Evolutionary conservation across 257 asterid genomes (phyloP).

Genomic region (Solanum dulcamara): DNA sequence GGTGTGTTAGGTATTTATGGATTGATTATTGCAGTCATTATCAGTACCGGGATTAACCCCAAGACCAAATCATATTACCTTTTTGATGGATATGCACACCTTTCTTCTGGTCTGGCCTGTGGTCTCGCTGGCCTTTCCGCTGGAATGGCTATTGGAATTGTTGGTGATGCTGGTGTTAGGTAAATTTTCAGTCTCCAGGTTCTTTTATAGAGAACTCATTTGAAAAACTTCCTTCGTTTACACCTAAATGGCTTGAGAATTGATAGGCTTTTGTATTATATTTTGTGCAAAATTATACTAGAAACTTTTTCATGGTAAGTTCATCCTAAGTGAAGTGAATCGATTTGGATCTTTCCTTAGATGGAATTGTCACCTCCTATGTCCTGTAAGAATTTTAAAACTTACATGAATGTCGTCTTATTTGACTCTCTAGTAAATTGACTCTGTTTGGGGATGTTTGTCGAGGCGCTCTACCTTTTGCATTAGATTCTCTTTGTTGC

Average conservation of each 20-base stretch:
- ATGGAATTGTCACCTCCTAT: neutral
- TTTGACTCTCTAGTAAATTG: neutral
- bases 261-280: neutral
- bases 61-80: neutral
- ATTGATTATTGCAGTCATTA: neutral
- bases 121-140: constrained; percentile 29
- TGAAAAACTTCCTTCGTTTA: neutral
- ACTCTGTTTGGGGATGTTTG: neutral
- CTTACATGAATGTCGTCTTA: neutral
- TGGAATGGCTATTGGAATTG: constrained; percentile 30
- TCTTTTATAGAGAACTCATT: neutral
- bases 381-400: neutral
- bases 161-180: constrained; percentile 16
- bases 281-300: neutral
- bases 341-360: neutral
- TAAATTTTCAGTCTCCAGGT: neutral
- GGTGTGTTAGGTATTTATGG: constrained; percentile 27
- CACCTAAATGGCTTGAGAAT: neutral
- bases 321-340: neutral
- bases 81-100: neutral
- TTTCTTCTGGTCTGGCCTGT: neutral
- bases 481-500: neutral
- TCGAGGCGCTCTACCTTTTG: neutral
- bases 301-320: neutral
- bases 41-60: neutral